A percentile compares a stretch with the other conserved stretches of the same genome.
phyloP scores from a whole-genome alignment of 306 rosid species.

The Hippophae rhamnoides region DNA sequence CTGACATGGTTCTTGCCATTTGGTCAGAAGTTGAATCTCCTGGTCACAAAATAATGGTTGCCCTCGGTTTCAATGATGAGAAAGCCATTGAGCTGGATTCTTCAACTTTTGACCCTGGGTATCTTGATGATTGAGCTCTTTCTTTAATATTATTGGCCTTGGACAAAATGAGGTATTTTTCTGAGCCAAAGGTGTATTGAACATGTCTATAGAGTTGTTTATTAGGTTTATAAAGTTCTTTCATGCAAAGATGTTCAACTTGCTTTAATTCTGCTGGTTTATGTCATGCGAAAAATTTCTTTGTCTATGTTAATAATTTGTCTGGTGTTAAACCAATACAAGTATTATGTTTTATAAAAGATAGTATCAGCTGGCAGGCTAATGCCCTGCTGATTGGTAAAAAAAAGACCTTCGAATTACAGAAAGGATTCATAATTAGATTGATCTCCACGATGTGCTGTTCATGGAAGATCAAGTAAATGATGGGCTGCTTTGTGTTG shows the following conservation, averaged over 20 bases:
- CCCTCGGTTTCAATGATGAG: slow-evolving; percentile 46
- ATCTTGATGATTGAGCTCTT: slow-evolving; percentile 33
- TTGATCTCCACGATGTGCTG: too few relatives aligned
- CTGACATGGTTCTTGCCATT: slow-evolving; percentile 51
- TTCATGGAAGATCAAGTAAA: not conserved
- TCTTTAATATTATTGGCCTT: slow-evolving; percentile 4
- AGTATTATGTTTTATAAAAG: too few relatives aligned
- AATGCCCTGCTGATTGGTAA: too few relatives aligned
- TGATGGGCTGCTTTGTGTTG: not conserved
- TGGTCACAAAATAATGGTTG: slow-evolving; percentile 49
- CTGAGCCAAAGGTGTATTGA: slow-evolving; percentile 14
- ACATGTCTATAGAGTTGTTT: slow-evolving; percentile 6
- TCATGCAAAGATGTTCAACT: too few relatives aligned
- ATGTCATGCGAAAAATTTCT: too few relatives aligned
- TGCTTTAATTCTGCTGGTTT: too few relatives aligned
- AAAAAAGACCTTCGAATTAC: too few relatives aligned
- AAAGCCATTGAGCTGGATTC: slow-evolving; percentile 57
- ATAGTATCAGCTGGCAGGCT: too few relatives aligned
- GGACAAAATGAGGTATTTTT: slow-evolving; percentile 10
- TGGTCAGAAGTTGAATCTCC: slow-evolving; percentile 58
- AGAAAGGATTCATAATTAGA: too few relatives aligned
- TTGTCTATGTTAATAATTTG: too few relatives aligned
- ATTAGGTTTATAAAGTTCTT: too few relatives aligned
- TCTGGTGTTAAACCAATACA: too few relatives aligned
- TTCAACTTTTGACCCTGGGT: slow-evolving; percentile 34